Evolutionary conservation across 257 asterid genomes (phyloP), one percentile per base, ranked within the genome.

Genomic region (Salvia rosmarinus): DNA sequence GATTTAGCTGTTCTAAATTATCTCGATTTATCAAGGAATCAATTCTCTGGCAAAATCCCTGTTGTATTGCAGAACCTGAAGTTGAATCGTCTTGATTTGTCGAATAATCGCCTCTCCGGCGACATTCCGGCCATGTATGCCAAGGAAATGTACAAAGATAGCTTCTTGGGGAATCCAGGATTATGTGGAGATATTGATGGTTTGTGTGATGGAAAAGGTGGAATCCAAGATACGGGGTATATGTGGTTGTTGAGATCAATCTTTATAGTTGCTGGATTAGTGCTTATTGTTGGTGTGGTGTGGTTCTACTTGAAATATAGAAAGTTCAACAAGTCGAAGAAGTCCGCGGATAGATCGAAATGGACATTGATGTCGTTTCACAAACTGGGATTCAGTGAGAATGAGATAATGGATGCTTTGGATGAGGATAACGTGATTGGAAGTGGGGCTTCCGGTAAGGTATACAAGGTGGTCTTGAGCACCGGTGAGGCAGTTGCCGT

Each of bases 281-380:
- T 91, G 39, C 88, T 95, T 20, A 37, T 84, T 39, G 76, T 80
- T 6, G 97, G 96, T 14, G 57, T 86, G 5, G 64, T 77, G 19
- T 89, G 97, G 96, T 90, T 95, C 84, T 87, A 81, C 79, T 46
- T 80, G 17, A 88, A 79, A 83, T 88, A 89, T 72, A 82, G 55
- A 58, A 88, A 79, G 21, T 85, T 85, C 80, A 78, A 78, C 70
- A 76, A 75, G 64, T 78, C 83, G 13, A 83, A 89, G 42, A 73
- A 59, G 64, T 83, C 79, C 0, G 77, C 83, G 20, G 97, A 91
- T 37, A 83, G 78, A 68, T 88, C 99, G 2, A 94, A 91, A 77
- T 94, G 99, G 99, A 94, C 96, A 3, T 59, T 94, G 73, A 94
- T 91, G 96, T 94, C 99, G 2, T 94, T 94, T 62, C 99, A 94